Base-by-base conservation (phyloP, 345 rosid genomes). In the Crucihimalaya himalaica region DNA sequence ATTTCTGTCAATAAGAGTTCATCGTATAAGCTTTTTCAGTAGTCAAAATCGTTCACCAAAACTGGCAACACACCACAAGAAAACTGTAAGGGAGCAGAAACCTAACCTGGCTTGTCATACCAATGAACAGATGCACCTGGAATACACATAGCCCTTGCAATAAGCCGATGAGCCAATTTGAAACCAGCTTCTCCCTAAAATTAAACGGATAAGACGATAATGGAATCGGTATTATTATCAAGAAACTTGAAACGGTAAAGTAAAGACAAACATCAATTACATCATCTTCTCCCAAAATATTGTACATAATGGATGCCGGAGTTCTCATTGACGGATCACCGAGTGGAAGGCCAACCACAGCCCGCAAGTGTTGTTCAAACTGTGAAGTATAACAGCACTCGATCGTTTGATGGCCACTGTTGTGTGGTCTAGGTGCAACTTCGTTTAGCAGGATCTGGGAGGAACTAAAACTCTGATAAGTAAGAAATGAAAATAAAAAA, bases 311-410 rank as follows among this genome's bases (percentile, higher is more conserved):
- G 67, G 97, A 88, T 37, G 92, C 89, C 1, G 94, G 90, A 74
- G 92, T 87, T 85, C 89, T 92, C 99, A 95, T 89, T 23, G 96
- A 95, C 4, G 99, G 87, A 85, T 95, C 98, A 58, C 99, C 97
- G 8, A 92, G 98, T 18, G 99, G 97, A 81, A 92, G 94, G 65
- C 97, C 98, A 57, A 85, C 78, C 70, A 92, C 90, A 75, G 97
- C 98, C 51, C 97, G 84, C 79, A 95, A 82, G 77, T 92, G 99
- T 48, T 95, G 98, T 61, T 95, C 95, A 78, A 47, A 95, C 76
- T 95, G 98, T 52, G 98, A 95, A 73, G 99, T 92, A 76, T 84
- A 90, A 85, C 98, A 95, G 20, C 94, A 72, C 79, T 95, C 98
- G 57, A 95, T 95, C 15, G 99, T 92, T 78, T 95, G 97, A 80